phyloP scores from a whole-genome alignment of 805 yeast species.

The Saccharomycopsis oosterbeekiorum region DNA sequence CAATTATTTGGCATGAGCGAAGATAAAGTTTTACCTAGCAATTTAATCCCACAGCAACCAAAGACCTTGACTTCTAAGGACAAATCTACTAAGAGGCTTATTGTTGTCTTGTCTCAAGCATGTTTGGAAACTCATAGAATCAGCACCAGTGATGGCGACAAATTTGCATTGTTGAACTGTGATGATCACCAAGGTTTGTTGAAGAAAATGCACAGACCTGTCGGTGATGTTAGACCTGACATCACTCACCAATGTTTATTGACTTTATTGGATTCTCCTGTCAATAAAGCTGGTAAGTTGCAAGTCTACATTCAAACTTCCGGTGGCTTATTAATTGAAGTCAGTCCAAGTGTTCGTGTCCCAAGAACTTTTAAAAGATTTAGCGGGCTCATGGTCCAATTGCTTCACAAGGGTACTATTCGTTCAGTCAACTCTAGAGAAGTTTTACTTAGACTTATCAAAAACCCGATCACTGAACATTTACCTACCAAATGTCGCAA shows the following conservation, averaged over 20 bases:
- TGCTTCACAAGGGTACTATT: constrained; percentile 83
- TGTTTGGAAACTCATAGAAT: constrained; percentile 92
- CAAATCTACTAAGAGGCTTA: constrained; percentile 74
- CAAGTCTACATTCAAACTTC: constrained; percentile 97
- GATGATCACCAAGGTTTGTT: constrained; percentile 96
- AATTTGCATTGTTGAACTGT: constrained; percentile 88
- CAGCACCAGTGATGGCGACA: constrained; percentile 77
- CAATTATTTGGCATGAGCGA: neutral
- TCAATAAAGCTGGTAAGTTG: constrained; percentile 92
- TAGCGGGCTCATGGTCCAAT: constrained; percentile 95
- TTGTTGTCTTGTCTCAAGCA: constrained; percentile 94
- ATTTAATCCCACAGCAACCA: constrained; percentile 84
- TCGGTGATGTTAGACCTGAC: constrained; percentile 98
- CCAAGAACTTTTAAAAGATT: constrained; percentile 98
- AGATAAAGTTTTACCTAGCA: constrained; percentile 43
- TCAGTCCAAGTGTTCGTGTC: constrained; percentile 91
- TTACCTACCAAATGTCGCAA: constrained; percentile 93
- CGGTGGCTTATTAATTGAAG: constrained; percentile 88
- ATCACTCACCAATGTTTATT: constrained; percentile 95
- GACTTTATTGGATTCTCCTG: constrained; percentile 92
- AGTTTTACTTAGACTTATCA: constrained; percentile 84
- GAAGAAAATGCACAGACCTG: constrained; percentile 93
- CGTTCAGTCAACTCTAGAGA: constrained; percentile 94
- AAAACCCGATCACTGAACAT: constrained; percentile 95
- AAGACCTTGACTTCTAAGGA: constrained; percentile 71